Conservation (phyloP, 495 filamentous ascomycete genomes). For the Lophium mytilinum region DNA sequence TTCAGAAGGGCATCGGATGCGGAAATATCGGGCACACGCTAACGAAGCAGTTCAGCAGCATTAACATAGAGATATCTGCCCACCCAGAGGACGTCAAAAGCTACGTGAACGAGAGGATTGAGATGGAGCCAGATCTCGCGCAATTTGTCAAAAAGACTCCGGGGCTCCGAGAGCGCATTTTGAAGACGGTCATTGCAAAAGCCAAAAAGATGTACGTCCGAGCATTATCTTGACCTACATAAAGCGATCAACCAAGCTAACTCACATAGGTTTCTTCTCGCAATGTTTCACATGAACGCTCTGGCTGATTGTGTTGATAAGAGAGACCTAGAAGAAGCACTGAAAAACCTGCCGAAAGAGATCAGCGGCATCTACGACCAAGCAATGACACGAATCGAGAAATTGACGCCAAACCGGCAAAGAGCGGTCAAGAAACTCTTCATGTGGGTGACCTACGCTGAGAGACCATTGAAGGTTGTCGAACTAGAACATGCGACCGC, state of each 20-base stretch:
- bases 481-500: conserved; percentile 15
- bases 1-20: background rate
- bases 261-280: conserved; percentile 36
- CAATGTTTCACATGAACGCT: conserved; percentile 35
- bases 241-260: background rate
- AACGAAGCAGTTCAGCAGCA: conserved; percentile 6
- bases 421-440: conserved; percentile 11
- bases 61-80: conserved; percentile 9
- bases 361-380: conserved; percentile 34
- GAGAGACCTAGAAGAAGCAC: conserved; percentile 25
- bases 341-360: conserved; percentile 27
- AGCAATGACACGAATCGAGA: conserved; percentile 36
- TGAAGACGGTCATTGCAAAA: conserved; percentile 5
- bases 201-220: conserved; percentile 14
- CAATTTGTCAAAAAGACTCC: background rate
- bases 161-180: background rate
- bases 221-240: background rate
- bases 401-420: conserved; percentile 11
- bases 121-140: conserved; percentile 3
- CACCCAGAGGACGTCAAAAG: conserved; percentile 13
- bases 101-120: conserved; percentile 9
- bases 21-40: conserved; percentile 2
- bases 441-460: conserved; percentile 11
- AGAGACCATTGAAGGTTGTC: conserved; percentile 1
- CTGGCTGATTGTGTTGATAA: conserved; percentile 32